Evolutionary conservation across 805 yeast species (phyloP), one percentile per base, ranked within the genome.

Genomic region (Candida arabinofermentans): DNA sequence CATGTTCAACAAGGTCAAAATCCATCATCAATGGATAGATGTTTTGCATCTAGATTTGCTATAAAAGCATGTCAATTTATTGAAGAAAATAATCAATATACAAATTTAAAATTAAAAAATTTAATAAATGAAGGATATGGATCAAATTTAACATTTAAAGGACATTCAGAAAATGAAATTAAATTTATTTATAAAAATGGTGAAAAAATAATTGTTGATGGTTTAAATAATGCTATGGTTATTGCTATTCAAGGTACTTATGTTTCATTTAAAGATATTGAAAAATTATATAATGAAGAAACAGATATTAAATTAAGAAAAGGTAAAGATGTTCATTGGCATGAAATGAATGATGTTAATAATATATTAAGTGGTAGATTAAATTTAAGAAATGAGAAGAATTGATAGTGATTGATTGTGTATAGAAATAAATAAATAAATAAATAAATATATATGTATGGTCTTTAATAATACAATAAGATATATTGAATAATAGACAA

Each of bases 21-120:
- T 24, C 93, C 99, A 38, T 83, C 96, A 7, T 88, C 98, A 6
- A 85, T 90, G 70, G 99, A 93, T 62, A 80, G 98, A 64, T 82
- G 89, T 29, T 76, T 83, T 50, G 96, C 96, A 6, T 81, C 90
- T 5, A 79, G 98, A 61, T 83, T 84, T 62, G 96, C 96, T 3
- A 84, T 91, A 52, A 84, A 81, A 65, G 88, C 96, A 43, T 82
- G 90, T 43, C 84, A 88, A 62, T 93, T 86, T 63, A 79, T 91
- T 50, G 98, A 93, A 64, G 73, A 80, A 14, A 48, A 48, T 32
- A 54, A 57, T 30, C 35, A 30, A 10, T 31, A 36, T 8, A 48
- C 50, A 10, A 48, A 47, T 21, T 5, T 24, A 2, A 40, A 43
- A 16, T 40, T 59, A 9, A 40, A 42, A 8, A 9, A 17, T 23